These are phyloP conservation scores for Cyclaneusma minus DNA, from an alignment of 2,329 filamentous ascomycete genomes.

Conservation along the genomic window DNA sequence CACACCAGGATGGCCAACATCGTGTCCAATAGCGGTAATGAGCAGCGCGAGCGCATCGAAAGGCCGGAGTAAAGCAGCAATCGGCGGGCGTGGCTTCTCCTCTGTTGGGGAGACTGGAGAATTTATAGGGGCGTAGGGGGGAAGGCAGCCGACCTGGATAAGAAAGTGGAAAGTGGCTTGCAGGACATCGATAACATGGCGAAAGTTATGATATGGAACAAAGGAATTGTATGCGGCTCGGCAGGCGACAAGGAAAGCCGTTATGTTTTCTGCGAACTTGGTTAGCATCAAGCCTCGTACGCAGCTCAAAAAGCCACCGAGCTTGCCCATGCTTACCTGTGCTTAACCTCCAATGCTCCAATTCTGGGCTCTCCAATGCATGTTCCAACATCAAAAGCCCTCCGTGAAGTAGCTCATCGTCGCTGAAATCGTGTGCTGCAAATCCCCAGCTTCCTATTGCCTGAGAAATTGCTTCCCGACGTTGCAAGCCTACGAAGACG, in stretches of 20 bases:
- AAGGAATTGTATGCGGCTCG: constrained; percentile 92
- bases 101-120: constrained; percentile 10
- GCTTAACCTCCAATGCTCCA: constrained; percentile 67
- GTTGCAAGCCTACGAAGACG: constrained; percentile 50
- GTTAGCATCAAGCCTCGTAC: constrained; percentile 23
- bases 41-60: constrained; percentile 82
- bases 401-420: constrained; percentile 79
- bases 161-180: constrained; percentile 89
- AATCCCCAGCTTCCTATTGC: constrained; percentile 69
- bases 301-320: constrained; percentile 9
- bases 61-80: constrained; percentile 64
- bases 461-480: constrained; percentile 47
- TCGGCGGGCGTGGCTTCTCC: constrained; percentile 34
- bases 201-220: constrained; percentile 95
- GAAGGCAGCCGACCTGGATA: constrained; percentile 61
- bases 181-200: constrained; percentile 89
- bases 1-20: constrained; percentile 92
- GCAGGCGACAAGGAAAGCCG: constrained; percentile 74
- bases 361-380: constrained; percentile 64
- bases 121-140: constrained; percentile 39
- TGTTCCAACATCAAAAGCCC: constrained; percentile 84
- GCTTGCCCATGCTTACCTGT: constrained; percentile 39
- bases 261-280: constrained; percentile 51
- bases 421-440: constrained; percentile 73
- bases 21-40: constrained; percentile 92